Evolutionary conservation across 805 yeast genomes (phyloP).

Genomic region (Wickerhamiella sorbophila): DNA sequence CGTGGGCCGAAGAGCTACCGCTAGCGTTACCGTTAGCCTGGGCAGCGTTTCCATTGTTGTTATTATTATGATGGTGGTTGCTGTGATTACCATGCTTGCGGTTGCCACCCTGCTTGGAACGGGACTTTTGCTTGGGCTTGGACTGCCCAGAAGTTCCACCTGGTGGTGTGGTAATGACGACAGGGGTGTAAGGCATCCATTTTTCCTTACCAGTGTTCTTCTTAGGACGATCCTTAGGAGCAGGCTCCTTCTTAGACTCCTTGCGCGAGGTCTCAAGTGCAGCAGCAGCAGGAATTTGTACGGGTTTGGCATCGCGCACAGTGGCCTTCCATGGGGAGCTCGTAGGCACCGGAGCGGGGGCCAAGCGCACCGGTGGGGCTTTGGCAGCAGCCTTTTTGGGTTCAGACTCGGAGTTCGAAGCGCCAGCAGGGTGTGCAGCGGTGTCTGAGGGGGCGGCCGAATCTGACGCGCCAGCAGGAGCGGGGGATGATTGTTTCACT

Average conservation of each 20-base stretch:
- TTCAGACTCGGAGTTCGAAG: conserved; percentile 7
- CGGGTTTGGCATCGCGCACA: conserved; percentile 3
- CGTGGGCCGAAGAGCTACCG: conserved; percentile 1
- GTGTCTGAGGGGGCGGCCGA: conserved; percentile 9
- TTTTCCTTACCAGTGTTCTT: conserved; percentile 39
- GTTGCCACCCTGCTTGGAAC: conserved; percentile 1
- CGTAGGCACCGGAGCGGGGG: conserved; percentile 54
- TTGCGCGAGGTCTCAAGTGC: conserved; percentile 18
- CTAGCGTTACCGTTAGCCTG: conserved; percentile 3
- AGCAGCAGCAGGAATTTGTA: conserved; percentile 6
- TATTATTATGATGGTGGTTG: neutral
- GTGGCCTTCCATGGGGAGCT: conserved; percentile 44
- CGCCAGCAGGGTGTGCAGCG: conserved; percentile 10
- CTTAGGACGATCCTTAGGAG: conserved; percentile 10
- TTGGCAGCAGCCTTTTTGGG: conserved; percentile 9
- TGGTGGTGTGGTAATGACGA: conserved; percentile 11
- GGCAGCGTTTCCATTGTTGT: conserved; percentile 2
- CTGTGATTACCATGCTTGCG: neutral
- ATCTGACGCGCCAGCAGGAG: conserved; percentile 4
- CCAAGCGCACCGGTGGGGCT: conserved; percentile 24
- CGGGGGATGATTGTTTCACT: conserved; percentile 17
- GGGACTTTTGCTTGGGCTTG: conserved; percentile 1
- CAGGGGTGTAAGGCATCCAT: conserved; percentile 21
- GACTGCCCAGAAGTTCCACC: neutral
- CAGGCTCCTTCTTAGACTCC: conserved; percentile 11